A percentile compares a stretch with the other conserved stretches of the same genome.
Evolutionary conservation across 306 rosid species (phyloP).

Genomic region (Gleditsia sinensis): DNA sequence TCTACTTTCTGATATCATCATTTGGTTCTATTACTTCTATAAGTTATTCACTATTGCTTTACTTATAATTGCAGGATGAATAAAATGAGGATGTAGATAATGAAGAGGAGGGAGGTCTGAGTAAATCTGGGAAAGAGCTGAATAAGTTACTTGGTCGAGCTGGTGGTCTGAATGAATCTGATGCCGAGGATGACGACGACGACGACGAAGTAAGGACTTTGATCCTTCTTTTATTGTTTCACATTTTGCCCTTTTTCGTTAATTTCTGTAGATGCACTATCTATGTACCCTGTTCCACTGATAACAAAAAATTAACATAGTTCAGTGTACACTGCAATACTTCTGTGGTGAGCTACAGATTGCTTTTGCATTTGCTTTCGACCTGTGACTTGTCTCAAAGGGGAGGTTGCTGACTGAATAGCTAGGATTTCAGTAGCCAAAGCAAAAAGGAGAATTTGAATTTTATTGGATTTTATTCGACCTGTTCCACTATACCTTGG

Average conservation of each 20-base stretch:
- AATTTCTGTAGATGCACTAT: neutral
- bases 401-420: conserved; percentile 7
- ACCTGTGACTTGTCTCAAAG: neutral
- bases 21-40: neutral
- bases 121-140: conserved; percentile 94
- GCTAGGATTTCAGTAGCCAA: neutral
- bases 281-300: conserved; percentile 2
- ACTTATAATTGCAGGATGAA: conserved; percentile 64
- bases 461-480: conserved; percentile 12
- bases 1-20: neutral
- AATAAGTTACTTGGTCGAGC: conserved; percentile 78
- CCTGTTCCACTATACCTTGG: conserved; percentile 11
- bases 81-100: conserved; percentile 77
- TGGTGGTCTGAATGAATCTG: conserved; percentile 76
- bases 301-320: conserved; percentile 7
- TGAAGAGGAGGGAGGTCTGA: conserved; percentile 81
- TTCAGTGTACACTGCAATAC: conserved; percentile 8
- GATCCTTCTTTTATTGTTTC: conserved; percentile 8
- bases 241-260: neutral
- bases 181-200: conserved; percentile 77
- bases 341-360: conserved; percentile 1
- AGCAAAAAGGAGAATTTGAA: neutral
- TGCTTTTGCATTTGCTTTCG: conserved; percentile 8
- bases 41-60: neutral
- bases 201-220: conserved; percentile 56